Base-by-base conservation (phyloP, 2,329 filamentous ascomycete species). In the Spiromastix sp. region DNA sequence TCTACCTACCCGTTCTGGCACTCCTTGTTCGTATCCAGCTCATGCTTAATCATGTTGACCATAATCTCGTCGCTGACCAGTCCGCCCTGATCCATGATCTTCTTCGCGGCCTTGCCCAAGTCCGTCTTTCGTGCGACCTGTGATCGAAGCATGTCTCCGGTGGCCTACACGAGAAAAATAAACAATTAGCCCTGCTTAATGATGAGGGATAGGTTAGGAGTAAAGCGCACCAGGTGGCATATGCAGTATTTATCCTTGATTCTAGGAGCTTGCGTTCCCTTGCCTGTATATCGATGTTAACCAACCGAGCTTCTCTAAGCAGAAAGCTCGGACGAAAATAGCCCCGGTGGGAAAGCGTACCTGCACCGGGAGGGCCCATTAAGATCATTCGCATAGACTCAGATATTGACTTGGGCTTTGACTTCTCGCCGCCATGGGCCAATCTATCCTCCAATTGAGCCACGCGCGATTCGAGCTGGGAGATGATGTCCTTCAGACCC, bases 61-160 rank as follows among this genome's bases (percentile, higher is more conserved):
- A 98, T 89, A 59, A 98, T 98, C 60, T 96, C 89, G 64, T 98
- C 91, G 63, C 86, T 93, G 61, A 98, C 91, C 40, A 98, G 78
- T 50, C 89, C 89, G 52, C 91, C 91, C 61, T 89, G 82, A 59
- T 98, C 91, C 91, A 98, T 98, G 64, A 98, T 98, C 79, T 96
- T 96, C 80, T 98, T 98, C 48, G 91, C 91, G 71, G 95, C 86
- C 58, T 83, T 77, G 51, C 91, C 91, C 47, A 98, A 78, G 41
- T 83, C 67, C 39, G 91, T 98, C 79, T 96, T 95, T 70, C 93
- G 93, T 47, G 89, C 83, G 57, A 98, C 91, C 66, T 98, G 91
- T 49, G 87, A 93, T 56, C 91, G 86, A 56, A 98, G 77, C 91
- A 98, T 98, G 67, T 98, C 91, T 61, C 91, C 91, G 41, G 91